These are phyloP conservation scores for Jasminum sambac DNA, from an alignment of 257 asterid species.

Conservation along the genomic window DNA sequence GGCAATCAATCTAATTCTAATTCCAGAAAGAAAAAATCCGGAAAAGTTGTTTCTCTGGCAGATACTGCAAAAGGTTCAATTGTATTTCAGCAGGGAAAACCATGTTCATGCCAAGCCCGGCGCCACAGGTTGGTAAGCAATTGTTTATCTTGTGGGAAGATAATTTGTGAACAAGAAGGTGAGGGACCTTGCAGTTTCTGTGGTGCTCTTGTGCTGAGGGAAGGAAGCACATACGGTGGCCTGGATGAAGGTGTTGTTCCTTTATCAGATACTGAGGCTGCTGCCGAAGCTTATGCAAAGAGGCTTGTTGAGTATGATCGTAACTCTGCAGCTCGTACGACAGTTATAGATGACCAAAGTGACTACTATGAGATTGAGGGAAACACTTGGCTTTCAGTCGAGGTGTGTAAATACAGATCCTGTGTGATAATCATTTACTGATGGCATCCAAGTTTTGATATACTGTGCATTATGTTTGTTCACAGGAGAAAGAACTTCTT, in stretches of 20 bases:
- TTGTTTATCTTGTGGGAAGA: conserved; percentile 92
- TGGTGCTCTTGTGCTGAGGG: conserved; percentile 86
- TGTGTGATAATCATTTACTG: background rate
- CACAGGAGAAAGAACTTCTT: conserved; percentile 84
- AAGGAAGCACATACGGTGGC: conserved; percentile 91
- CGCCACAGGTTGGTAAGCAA: conserved; percentile 79
- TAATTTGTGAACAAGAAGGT: conserved; percentile 96
- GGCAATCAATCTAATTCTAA: conserved; percentile 37
- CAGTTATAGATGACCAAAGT: conserved; percentile 95
- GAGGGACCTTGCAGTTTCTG: conserved; percentile 95
- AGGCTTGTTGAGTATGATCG: conserved; percentile 98
- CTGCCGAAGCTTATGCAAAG: conserved; percentile 87
- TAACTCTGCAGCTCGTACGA: conserved; percentile 95
- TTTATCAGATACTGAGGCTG: conserved; percentile 69
- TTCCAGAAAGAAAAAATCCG: conserved; percentile 81
- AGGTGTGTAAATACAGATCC: conserved; percentile 41
- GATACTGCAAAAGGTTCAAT: conserved; percentile 94
- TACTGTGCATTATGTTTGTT: conserved; percentile 17
- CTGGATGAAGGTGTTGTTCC: conserved; percentile 53
- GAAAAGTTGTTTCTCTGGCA: conserved; percentile 79
- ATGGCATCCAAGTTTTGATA: conserved; percentile 6
- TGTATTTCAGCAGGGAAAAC: conserved; percentile 88
- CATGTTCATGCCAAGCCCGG: conserved; percentile 96
- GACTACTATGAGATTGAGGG: conserved; percentile 91
- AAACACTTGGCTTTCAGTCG: conserved; percentile 80